Evolutionary conservation across 1,284 basidiomycete genomes (phyloP), one percentile per base, ranked within the genome.

Genomic region (Irpex sp.): DNA sequence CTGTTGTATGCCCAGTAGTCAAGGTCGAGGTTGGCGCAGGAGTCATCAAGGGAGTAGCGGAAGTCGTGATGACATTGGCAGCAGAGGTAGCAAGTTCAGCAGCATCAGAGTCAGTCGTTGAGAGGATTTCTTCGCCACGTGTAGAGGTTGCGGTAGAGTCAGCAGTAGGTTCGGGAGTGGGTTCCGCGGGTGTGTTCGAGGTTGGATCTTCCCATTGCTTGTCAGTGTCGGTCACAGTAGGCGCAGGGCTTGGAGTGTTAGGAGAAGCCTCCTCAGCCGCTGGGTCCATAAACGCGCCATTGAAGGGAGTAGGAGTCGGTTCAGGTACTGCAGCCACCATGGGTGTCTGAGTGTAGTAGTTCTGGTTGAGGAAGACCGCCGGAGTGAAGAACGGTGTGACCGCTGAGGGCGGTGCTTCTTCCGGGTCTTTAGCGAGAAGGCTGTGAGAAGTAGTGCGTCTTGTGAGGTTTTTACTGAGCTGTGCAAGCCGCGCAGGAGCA

Each of bases 381-480:
- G 60, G 61, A 5, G 63, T 65, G 47, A 65, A 65, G 63, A 62
- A 62, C 19, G 49, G 21, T 5, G 61, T 60, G 8, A 58, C 54
- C 13, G 61, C 56, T 31, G 63, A 36, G 7, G 51, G 61, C 37
- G 51, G 35, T 47, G 15, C 33, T 13, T 36, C 31, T 26, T 61
- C 19, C 50, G 56, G 33, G 39, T 58, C 57, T 21, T 36, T 37
- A 43, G 57, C 7, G 46, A 53, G 9, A 13, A 39, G 11, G 31
- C 46, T 37, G 50, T 26, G 43, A n/a, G 43, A 35, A 31, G 51
- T 26, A 50, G 55, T 15, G 11, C 17, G 39, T 17, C 19, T 13
- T 26, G 46, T 21, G 11, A 61, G 63, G 46, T 63, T 61, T 50
- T 43, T 35, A 26, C n/a, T 46, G n/a, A 13, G 13, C 39, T 11